Base-by-base conservation (phyloP, 2,329 filamentous ascomycete species). In the Phialophora verrucosa region DNA sequence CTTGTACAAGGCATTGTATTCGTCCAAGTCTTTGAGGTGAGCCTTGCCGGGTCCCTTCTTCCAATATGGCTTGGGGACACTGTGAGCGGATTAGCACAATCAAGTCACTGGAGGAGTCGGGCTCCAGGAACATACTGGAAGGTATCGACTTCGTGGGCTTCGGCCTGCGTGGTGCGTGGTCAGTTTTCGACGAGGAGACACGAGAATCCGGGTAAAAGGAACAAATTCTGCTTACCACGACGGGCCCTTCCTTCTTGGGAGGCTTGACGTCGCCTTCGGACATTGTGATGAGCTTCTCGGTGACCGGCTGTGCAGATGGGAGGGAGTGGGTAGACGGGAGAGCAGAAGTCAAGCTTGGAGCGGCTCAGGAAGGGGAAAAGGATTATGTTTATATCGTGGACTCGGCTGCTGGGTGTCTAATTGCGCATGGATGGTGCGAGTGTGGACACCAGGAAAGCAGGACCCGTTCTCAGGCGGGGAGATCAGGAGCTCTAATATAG, bases 1-100 rank as follows among this genome's bases (percentile, higher is more conserved):
- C 75, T 88, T 86, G 78, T 89, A 89, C 73, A 89, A 81, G 76
- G 83, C 79, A 78, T 87, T 83, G 81, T 89, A 90, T 75, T 88
- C 82, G 67, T 87, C 85, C 56, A 89, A 75, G 72, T 83, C 82
- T 70, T 83, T 82, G 63, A 89, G 73, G 76, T 90, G 86, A 51
- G 87, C 84, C 73, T 84, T 85, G 63, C 80, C 80, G 8, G 87
- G 85, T 76, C 89, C 87, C 75, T 89, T 88, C 50, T 82, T 77
- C 74, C 80, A 78, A 76, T 84, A 84, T n/a, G 80, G 80, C 70
- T 86, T 80, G 69, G 86, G 86, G 58, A 88, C 84, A 75, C 74
- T 72, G 65, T 66, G 63, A 25, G 25, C n/a, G 29, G 25, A 60
- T 70, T 64, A 70, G 58, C 35, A 35, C n/a, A 8, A 27, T 17